Percentiles rank a stretch among this genome's conserved stretches.
phyloP scores from a whole-genome alignment of 768 basidiomycete genomes.

The Dendrothele bispora region DNA sequence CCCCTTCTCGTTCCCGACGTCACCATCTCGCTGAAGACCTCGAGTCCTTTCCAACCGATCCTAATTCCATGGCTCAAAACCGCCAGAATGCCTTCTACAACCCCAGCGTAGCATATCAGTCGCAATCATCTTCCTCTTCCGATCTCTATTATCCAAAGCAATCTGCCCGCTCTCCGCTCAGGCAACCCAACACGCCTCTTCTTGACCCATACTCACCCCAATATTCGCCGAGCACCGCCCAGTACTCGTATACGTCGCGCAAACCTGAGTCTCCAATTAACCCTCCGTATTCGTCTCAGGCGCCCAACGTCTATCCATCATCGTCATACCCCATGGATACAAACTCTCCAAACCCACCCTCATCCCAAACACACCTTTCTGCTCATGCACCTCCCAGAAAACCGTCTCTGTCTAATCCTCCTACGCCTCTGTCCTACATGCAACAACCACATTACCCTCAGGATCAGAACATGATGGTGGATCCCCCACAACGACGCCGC shows the following conservation, averaged over 20 bases:
- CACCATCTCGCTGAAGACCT: constrained; percentile 73
- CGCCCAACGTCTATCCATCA: constrained; percentile 40
- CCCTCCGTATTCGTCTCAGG: constrained; percentile 61
- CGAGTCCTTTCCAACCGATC: constrained; percentile 36
- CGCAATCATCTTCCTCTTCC: constrained; percentile 41
- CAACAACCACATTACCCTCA: constrained; percentile 46
- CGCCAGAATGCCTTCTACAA: constrained; percentile 59
- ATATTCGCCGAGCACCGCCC: constrained; percentile 60
- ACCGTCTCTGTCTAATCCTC: constrained; percentile 64
- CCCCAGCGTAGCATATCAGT: constrained; percentile 56
- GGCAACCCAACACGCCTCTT: constrained; percentile 49
- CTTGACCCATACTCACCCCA: constrained; percentile 74
- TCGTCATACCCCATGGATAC: constrained; percentile 64
- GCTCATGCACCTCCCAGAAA: constrained; percentile 50
- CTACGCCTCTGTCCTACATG: constrained; percentile 66
- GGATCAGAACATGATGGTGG: constrained; percentile 75
- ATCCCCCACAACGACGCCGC: constrained; percentile 64
- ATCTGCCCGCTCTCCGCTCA: constrained; percentile 62
- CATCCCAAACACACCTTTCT: constrained; percentile 51
- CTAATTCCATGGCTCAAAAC: constrained; percentile 36
- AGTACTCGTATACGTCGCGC: constrained; percentile 48
- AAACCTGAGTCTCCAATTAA: constrained; percentile 51
- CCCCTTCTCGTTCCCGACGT: constrained; percentile 54
- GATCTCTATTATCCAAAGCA: constrained; percentile 68
- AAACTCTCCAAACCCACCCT: constrained; percentile 44